Conservation (phyloP, 306 rosid species). For the Vicia sativa region DNA sequence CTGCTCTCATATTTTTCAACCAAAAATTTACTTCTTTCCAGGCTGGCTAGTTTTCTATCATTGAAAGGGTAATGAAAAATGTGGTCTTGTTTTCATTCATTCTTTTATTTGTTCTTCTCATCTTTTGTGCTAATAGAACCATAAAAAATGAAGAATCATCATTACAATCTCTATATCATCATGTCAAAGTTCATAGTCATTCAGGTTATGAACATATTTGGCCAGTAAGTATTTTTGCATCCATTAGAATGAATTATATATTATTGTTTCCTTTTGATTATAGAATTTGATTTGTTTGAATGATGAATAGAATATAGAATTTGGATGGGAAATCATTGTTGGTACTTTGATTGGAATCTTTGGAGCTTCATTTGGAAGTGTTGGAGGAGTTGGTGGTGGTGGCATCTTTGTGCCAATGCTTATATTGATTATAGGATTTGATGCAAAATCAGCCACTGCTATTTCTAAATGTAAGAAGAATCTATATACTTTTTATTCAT, state of each 20-base stretch:
- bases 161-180: slow-evolving; percentile 32
- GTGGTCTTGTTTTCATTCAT: slow-evolving; percentile 23
- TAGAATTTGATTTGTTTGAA: slow-evolving; percentile 1
- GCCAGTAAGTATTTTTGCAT: slow-evolving; percentile 65
- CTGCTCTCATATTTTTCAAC: neutral
- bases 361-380: slow-evolving; percentile 91
- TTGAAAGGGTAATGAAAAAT: slow-evolving; percentile 18
- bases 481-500: neutral
- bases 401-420: slow-evolving; percentile 95
- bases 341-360: slow-evolving; percentile 68
- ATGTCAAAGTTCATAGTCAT: slow-evolving; percentile 51
- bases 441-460: slow-evolving; percentile 84
- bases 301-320: slow-evolving; percentile 60
- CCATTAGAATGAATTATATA: neutral
- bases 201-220: slow-evolving; percentile 65
- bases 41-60: slow-evolving; percentile 30
- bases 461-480: slow-evolving; percentile 80
- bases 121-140: slow-evolving; percentile 46
- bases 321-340: slow-evolving; percentile 69
- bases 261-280: neutral
- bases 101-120: slow-evolving; percentile 2
- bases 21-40: neutral
- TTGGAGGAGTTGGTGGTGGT: slow-evolving; percentile 96
- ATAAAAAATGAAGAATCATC: neutral
- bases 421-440: slow-evolving; percentile 76